Base-by-base conservation (phyloP, 176 grass and related monocot species). In the Chloris gayana region DNA sequence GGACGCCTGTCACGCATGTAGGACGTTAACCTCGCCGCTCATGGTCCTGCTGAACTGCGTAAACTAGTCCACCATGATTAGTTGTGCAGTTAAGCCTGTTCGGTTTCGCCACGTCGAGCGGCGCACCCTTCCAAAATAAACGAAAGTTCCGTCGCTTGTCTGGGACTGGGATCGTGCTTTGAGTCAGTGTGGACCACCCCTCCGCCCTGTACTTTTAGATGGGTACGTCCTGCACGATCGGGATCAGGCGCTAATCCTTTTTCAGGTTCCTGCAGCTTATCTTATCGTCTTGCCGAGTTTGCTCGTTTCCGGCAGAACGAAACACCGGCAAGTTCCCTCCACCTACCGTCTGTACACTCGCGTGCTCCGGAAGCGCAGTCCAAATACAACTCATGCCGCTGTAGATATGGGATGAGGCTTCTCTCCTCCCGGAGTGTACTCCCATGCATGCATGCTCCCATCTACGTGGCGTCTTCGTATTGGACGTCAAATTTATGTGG, bases 1-100 rank as follows among this genome's bases (percentile, higher is more conserved):
- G 25, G 67, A 34, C 69, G 85, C 33, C 49, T 86, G 84, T 58
- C 84, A 4, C 21, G 10, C 61, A 75, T 69, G 84, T 73, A 17
- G 61, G 5, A 80, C 84, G 61, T 59, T 39, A 85, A 57, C 3
- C 57, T 27, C 26, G 57, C 9, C 4, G 27, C 57, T 27, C 24
- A 27, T 60, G 56, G 56, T 59, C 8, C n/a, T 25, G n/a, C 26
- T 19, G 31, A 51, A 50, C 54, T 39, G 22, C 5, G 37, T 37
- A 74, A 38, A 38, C 22, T 1, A 33, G 4, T 4, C n/a, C 15
- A 22, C 30, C 24, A 21, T 34, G 11, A 32, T 37, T 34, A 12
- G 22, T 17, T 46, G 31, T 1, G 38, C 76, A 14, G 7, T 87
- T 9, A 38, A 21, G 38, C 44, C 44, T 6, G 24, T 38, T 47